Evolutionary conservation across 2,329 filamentous ascomycete genomes (phyloP).

Genomic region (Cladosporium austrohemisphaericum): DNA sequence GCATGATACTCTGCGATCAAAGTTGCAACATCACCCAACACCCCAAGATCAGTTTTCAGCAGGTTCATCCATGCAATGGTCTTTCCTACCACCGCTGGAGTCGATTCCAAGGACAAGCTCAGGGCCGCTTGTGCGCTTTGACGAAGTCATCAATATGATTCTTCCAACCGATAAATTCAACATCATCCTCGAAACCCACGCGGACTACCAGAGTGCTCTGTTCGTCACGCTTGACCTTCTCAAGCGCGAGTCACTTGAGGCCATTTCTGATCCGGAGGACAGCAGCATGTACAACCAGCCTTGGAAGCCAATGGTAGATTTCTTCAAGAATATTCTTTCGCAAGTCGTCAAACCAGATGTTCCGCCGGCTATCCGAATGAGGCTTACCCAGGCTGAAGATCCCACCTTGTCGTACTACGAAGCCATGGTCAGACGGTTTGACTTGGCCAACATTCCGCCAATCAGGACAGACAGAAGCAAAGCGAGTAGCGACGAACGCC

Average conservation of each 20-base stretch:
- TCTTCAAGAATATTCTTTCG: neutral
- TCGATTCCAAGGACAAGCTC: neutral
- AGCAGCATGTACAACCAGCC: neutral
- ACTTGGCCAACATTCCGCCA: slow-evolving; percentile 5
- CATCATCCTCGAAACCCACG: neutral
- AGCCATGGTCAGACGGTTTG: slow-evolving; percentile 1
- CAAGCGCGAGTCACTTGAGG: neutral
- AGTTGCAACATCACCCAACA: neutral
- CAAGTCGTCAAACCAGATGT: slow-evolving; percentile 4
- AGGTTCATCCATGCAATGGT: neutral
- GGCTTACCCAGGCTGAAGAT: slow-evolving; percentile 2
- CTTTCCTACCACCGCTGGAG: neutral
- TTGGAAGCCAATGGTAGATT: slow-evolving; percentile 2
- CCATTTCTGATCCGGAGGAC: neutral
- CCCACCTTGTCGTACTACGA: slow-evolving; percentile 5
- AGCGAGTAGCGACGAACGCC: neutral
- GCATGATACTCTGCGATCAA: neutral
- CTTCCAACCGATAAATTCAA: neutral
- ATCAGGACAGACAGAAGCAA: slow-evolving; percentile 8
- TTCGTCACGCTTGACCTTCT: slow-evolving; percentile 4
- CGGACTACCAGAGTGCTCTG: slow-evolving; percentile 6
- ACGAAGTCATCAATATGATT: neutral
- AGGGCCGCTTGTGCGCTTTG: neutral
- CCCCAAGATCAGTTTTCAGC: neutral
- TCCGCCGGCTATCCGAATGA: neutral